phyloP scores from a whole-genome alignment of 2,329 filamentous ascomycete genomes.

The Talaromyces pinophilus region DNA sequence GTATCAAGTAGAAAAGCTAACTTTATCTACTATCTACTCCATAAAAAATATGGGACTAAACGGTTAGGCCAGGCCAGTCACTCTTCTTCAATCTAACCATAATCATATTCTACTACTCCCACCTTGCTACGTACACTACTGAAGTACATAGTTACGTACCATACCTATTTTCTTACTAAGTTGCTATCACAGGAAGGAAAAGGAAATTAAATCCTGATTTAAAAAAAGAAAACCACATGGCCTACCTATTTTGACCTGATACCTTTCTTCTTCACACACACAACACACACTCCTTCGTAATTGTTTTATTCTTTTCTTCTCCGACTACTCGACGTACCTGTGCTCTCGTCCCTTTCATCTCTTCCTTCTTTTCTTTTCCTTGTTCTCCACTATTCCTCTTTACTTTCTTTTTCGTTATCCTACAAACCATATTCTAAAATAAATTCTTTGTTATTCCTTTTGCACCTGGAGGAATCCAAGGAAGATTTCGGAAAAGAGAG shows the following conservation, averaged over 20 bases:
- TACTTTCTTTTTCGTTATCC: conserved; percentile 2
- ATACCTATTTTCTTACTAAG: conserved; percentile 10
- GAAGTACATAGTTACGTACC: conserved; percentile 2
- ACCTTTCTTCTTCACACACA: conserved; percentile 2
- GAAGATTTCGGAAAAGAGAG: conserved; percentile 2
- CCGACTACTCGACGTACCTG: conserved; percentile 4
- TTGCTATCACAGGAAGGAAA: conserved; percentile 12
- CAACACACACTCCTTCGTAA: conserved; percentile 4
- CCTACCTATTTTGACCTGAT: conserved; percentile 13
- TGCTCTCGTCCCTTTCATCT: conserved; percentile 9
- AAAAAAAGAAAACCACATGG: conserved; percentile 21
- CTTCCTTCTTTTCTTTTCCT: background rate
- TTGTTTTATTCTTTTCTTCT: conserved; percentile 12
- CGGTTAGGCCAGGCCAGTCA: background rate
- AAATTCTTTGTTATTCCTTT: conserved; percentile 13
- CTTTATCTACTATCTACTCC: conserved; percentile 4
- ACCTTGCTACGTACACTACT: conserved; percentile 11
- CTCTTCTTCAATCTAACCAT: conserved; percentile 15
- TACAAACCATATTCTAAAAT: conserved; percentile 11
- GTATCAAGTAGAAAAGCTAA: conserved; percentile 1
- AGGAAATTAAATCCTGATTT: conserved; percentile 4
- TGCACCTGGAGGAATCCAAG: conserved; percentile 5
- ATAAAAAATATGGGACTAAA: background rate
- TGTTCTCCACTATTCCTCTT: background rate
- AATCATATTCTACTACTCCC: conserved; percentile 5